Evolutionary conservation across 441 rosid species (phyloP), one percentile per base, ranked within the genome.

Genomic region (Geranium incanum): DNA sequence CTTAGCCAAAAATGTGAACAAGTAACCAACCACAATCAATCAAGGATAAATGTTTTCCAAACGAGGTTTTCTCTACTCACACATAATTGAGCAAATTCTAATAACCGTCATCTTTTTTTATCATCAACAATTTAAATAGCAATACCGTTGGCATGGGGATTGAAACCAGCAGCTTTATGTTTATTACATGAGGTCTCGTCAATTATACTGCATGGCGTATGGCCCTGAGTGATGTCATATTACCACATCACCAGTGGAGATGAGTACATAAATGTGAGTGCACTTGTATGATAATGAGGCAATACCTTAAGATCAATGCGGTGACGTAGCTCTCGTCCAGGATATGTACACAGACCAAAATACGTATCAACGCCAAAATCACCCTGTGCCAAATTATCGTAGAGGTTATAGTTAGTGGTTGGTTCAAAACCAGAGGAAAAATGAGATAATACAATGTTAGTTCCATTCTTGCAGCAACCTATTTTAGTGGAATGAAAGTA

Each of bases 271-370:
- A 48, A 48, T 48, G 57, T 48, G 57, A 48, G n/a, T 48, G 57
- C 57, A 48, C n/a, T 13, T 48, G 57, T 48, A 15, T 48, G 57
- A 48, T 48, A 48, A 1, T 9, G 57, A 48, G 18, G 62, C 19
- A 55, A 70, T 84, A 92, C 99, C 95, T 94, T 94, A 1, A 94
- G 74, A 86, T 94, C 97, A 73, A 94, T 87, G 57, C 96, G 94
- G 70, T 78, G 97, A 64, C 94, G 82, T 62, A 92, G 82, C 83
- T 89, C 94, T 71, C 78, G 83, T 69, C 97, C 97, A 57, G 95
- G 97, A 80, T 86, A 86, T 33, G 97, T 87, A 81, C 95, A 86
- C 65, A 94, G 90, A 69, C 95, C 91, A 79, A 94, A 94, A 79
- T 86, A 92, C 4, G 97, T 92, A 83, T 94, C 95, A 71, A 90